Percentiles rank a stretch among this genome's conserved stretches.
Evolutionary conservation across 257 asterid species (phyloP).

Genomic region (Nicotiana paniculata): DNA sequence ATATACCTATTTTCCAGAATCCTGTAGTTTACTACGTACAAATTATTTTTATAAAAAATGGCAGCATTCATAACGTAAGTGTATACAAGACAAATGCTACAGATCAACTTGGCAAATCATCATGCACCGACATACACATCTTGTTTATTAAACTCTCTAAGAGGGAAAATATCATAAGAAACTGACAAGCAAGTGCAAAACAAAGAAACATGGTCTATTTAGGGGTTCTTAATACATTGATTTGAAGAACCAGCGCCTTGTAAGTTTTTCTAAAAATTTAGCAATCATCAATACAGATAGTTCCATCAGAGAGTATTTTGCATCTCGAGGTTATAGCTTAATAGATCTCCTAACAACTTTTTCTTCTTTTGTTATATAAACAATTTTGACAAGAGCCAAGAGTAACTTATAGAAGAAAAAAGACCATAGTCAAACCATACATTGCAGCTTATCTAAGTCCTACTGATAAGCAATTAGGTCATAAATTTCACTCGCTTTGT

Average conservation of each 20-base stretch:
- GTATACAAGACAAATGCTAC: neutral
- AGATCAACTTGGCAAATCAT: neutral
- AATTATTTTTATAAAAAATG: neutral
- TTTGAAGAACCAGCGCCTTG: neutral
- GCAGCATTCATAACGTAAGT: neutral
- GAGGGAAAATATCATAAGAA: neutral
- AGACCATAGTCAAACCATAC: neutral
- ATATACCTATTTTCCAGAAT: neutral
- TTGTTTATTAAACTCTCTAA: neutral
- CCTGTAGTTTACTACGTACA: neutral
- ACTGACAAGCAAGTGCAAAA: neutral
- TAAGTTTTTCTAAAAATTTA: neutral
- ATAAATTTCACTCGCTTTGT: neutral
- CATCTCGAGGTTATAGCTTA: neutral
- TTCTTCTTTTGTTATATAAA: neutral
- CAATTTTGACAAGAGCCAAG: neutral
- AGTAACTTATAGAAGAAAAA: neutral
- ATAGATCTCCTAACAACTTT: neutral
- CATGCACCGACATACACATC: neutral
- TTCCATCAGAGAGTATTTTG: neutral
- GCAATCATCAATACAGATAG: neutral
- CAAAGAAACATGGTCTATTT: neutral
- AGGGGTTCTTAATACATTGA: neutral
- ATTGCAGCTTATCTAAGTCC: neutral
- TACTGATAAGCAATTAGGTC: neutral